These are phyloP conservation scores for Penicillium sp. DNA, from an alignment of 2,329 filamentous ascomycete species.

Conservation along the genomic window DNA sequence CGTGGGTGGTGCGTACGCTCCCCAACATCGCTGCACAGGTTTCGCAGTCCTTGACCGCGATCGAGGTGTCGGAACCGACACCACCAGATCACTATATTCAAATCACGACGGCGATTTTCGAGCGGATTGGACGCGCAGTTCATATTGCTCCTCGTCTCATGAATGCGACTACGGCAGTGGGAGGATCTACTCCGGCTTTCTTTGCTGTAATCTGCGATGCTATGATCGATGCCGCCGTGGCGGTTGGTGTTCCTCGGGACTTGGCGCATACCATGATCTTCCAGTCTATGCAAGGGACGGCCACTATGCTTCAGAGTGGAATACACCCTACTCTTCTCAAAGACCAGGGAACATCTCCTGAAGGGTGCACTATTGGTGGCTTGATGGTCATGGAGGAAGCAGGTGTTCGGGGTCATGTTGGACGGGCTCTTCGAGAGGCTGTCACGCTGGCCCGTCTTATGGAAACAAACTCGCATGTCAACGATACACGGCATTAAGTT, in stretches of 20 bases:
- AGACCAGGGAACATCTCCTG: slow-evolving; percentile 62
- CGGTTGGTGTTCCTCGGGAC: slow-evolving; percentile 60
- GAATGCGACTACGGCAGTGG: slow-evolving; percentile 59
- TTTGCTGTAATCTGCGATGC: slow-evolving; percentile 60
- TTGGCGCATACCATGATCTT: slow-evolving; percentile 63
- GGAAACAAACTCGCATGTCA: slow-evolving; percentile 35
- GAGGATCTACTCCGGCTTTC: slow-evolving; percentile 62
- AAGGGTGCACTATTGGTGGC: slow-evolving; percentile 63
- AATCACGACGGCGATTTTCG: slow-evolving; percentile 51
- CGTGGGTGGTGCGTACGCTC: slow-evolving; percentile 42
- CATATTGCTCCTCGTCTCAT: slow-evolving; percentile 54
- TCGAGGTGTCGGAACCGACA: slow-evolving; percentile 49
- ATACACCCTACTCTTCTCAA: slow-evolving; percentile 60
- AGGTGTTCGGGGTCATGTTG: slow-evolving; percentile 54
- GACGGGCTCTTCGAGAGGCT: slow-evolving; percentile 58
- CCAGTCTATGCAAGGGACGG: slow-evolving; percentile 61
- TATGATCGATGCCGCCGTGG: slow-evolving; percentile 61
- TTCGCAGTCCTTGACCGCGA: slow-evolving; percentile 49
- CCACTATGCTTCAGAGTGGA: slow-evolving; percentile 57
- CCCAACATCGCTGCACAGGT: slow-evolving; percentile 49
- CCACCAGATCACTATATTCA: slow-evolving; percentile 41
- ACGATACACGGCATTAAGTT: slow-evolving; percentile 23
- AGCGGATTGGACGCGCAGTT: slow-evolving; percentile 48
- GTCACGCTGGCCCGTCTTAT: slow-evolving; percentile 59
- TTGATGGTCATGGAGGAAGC: slow-evolving; percentile 61